Base-by-base conservation (phyloP, 208 protist species). In the Leptomonas seymouri region DNA sequence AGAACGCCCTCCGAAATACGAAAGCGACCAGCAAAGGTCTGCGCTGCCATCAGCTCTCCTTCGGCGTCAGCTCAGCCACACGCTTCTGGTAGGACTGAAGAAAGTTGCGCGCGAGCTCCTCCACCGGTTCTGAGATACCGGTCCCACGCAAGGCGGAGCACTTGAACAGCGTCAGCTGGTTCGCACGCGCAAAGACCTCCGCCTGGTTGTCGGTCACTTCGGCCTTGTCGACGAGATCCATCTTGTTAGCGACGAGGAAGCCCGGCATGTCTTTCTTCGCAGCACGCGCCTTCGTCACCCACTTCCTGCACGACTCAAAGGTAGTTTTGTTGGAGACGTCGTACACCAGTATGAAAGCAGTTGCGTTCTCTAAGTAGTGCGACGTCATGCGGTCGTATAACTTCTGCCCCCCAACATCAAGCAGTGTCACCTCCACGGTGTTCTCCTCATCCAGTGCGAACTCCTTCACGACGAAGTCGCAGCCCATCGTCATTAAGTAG, bases 401-500 rank as follows among this genome's bases (percentile, higher is more conserved):
- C 65, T 86, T 85, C 64, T 96, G 91, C 41, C 93, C 93, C 14
- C 83, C 86, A 23, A 97, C 76, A 61, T 97, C 93, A 34, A 93
- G 84, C 27, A 97, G 72, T 21, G 88, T 85, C 54, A 97, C 82
- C 70, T 97, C 93, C 11, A 97, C 92, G 8, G 77, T 89, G 64
- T 85, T 85, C 12, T 93, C 81, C n/a, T 96, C 82, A 55, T 93
- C 85, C 28, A 97, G 23, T 12, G 51, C 44, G 16, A 97, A 54
- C 63, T 97, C 91, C 77, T 96, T 97, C 23, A 96, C 86, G 23
- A 90, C 78, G 80, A 97, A 92, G 50, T 97, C 93, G 67, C 93
- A 94, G 7, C 93, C 93, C 77, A 90, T 86, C 6, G 93, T 97
- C 93, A 97, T 97, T n/a, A 95, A 34, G 71, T 97, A 97, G 61